Conservation (phyloP, 2,329 filamentous ascomycete species). For the Calycina herbarum region DNA sequence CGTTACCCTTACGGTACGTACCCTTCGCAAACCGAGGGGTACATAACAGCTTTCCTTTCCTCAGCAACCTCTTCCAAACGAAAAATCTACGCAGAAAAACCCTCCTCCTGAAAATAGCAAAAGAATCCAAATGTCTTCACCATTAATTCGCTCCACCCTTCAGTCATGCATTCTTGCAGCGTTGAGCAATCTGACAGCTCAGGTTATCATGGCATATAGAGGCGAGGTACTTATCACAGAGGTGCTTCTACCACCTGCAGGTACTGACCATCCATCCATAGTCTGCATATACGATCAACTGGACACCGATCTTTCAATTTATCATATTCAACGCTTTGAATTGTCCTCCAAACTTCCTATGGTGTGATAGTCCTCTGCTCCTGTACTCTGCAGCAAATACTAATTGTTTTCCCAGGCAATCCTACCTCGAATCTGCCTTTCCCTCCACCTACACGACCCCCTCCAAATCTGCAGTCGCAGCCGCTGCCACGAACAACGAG, state of each 20-base stretch:
- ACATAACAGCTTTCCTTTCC: slow-evolving; percentile 4
- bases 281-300: slow-evolving; percentile 63
- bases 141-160: slow-evolving; percentile 59
- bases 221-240: slow-evolving; percentile 48
- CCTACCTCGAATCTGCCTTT: slow-evolving; percentile 71
- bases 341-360: slow-evolving; percentile 81
- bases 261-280: slow-evolving; percentile 37
- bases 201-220: slow-evolving; percentile 65
- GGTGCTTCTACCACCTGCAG: background rate
- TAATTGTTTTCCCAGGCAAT: slow-evolving; percentile 55
- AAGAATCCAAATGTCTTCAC: slow-evolving; percentile 39
- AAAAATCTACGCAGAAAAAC: background rate
- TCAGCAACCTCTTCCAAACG: background rate
- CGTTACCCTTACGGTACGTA: too few relatives aligned
- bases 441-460: slow-evolving; percentile 58
- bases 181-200: slow-evolving; percentile 72
- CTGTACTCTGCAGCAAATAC: slow-evolving; percentile 9
- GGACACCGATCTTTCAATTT: slow-evolving; percentile 72
- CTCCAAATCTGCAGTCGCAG: slow-evolving; percentile 42
- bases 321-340: slow-evolving; percentile 70
- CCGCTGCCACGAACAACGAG: slow-evolving; percentile 44
- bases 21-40: background rate
- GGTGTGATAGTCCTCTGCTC: slow-evolving; percentile 50
- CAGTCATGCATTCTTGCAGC: slow-evolving; percentile 66
- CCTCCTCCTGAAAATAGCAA: background rate